Evolutionary conservation across 2,329 filamentous ascomycete species (phyloP).

Genomic region (Plectosphaerella sp.): DNA sequence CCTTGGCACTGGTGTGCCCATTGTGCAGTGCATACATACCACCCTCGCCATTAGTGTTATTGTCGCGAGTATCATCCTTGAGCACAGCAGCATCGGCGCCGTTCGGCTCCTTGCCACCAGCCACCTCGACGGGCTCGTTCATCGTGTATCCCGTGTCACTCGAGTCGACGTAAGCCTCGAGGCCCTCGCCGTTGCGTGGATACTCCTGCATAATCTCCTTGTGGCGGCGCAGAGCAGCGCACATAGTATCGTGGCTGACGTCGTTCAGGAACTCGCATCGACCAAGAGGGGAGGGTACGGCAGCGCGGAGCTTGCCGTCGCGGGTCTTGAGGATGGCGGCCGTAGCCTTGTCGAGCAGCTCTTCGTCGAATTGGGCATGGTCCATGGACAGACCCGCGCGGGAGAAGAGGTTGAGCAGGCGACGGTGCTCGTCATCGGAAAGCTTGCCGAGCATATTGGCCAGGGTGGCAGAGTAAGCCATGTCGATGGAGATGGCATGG

Average conservation of each 20-base stretch:
- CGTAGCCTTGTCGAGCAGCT: conserved; percentile 61
- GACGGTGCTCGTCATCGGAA: conserved; percentile 53
- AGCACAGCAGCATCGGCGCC: too few species aligned
- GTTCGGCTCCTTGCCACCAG: neutral
- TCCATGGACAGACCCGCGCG: conserved; percentile 68
- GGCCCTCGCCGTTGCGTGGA: conserved; percentile 58
- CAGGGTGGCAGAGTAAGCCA: conserved; percentile 70
- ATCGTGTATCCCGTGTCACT: conserved; percentile 59
- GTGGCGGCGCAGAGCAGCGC: conserved; percentile 54
- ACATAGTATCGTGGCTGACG: conserved; percentile 57
- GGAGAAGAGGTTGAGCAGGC: conserved; percentile 64
- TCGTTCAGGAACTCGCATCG: conserved; percentile 67
- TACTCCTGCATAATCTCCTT: conserved; percentile 60
- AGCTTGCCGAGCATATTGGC: conserved; percentile 60
- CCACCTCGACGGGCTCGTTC: neutral
- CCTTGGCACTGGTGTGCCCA: too few species aligned
- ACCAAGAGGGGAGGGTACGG: conserved; percentile 65
- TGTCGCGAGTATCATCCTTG: too few species aligned
- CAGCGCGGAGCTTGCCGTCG: conserved; percentile 63
- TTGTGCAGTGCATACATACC: too few species aligned
- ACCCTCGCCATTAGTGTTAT: too few species aligned
- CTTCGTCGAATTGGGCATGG: conserved; percentile 62
- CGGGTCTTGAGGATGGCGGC: conserved; percentile 67
- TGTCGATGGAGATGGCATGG: conserved; percentile 71
- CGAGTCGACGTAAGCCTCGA: conserved; percentile 66